phyloP scores from a whole-genome alignment of 192 early-diverging fungal genomes.

The Dimargaris xerosporica region DNA sequence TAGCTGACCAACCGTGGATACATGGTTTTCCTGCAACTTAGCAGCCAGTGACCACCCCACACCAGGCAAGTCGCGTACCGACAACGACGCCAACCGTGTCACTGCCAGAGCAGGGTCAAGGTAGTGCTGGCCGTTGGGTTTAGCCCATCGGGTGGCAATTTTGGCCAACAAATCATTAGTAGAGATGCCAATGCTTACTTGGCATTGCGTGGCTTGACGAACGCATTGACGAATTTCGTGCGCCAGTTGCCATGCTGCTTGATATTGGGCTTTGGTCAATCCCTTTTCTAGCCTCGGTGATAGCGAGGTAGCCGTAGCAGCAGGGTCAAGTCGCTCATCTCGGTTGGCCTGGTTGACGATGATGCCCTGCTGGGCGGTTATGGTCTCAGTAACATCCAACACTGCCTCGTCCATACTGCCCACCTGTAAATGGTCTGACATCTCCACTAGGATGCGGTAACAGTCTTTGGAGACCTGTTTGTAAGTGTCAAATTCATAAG shows the following conservation, averaged over 20 bases:
- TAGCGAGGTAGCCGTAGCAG: background rate
- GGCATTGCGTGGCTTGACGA: slow-evolving; percentile 34
- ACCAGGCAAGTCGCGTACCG: slow-evolving; percentile 30
- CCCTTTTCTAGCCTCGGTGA: background rate
- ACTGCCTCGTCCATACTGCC: slow-evolving; percentile 78
- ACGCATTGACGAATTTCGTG: slow-evolving; percentile 33
- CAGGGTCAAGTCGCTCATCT: background rate
- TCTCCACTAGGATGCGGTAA: slow-evolving; percentile 49
- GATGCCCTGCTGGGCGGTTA: slow-evolving; percentile 12
- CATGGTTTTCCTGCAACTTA: slow-evolving; percentile 21
- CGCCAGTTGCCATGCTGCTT: background rate
- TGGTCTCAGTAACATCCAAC: slow-evolving; percentile 41
- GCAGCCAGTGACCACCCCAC: slow-evolving; percentile 38
- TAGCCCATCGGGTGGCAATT: slow-evolving; percentile 53
- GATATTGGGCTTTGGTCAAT: background rate
- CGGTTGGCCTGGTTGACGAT: background rate
- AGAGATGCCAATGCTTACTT: slow-evolving; percentile 62
- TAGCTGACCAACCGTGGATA: slow-evolving; percentile 24
- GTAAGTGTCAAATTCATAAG: slow-evolving; percentile 68
- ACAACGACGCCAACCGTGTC: slow-evolving; percentile 14
- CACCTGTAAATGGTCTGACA: slow-evolving; percentile 56
- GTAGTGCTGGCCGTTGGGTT: slow-evolving; percentile 42
- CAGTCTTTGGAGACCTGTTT: slow-evolving; percentile 37
- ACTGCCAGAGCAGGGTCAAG: slow-evolving; percentile 14
- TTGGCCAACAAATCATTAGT: slow-evolving; percentile 57